Base-by-base conservation (phyloP, 1,284 basidiomycete genomes). In the Tilletia indica region DNA sequence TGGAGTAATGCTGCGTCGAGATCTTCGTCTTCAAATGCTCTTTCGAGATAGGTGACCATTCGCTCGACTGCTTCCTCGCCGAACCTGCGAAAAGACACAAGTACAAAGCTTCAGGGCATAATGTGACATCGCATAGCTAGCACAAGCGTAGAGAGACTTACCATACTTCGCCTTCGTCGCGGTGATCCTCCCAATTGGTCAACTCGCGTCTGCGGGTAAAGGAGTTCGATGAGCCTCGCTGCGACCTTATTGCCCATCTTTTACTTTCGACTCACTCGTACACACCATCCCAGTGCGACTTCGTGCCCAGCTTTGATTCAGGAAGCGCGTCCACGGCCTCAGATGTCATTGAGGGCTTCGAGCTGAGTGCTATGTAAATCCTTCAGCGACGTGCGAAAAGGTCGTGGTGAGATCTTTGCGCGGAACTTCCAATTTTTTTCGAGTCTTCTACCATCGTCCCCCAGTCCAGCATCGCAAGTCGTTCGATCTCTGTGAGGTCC, bases 81-180 rank as follows among this genome's bases (percentile, higher is more conserved):
- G 79, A 94, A 95, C 93, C 93, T 93, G 73, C 31, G 48, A 6
- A 68, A 21, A 8, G 21, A 48, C 5, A 6, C 3, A 49, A 54
- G 47, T 25, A 42, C 25, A 31, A 31, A 31, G 25, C 25, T 34
- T 42, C 14, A 19, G 42, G n/a, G n/a, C 49, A 16, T 56, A 25
- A 49, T 31, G 25, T 31, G 25, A 31, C 25, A 8, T 21, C 36
- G 66, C 51, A 56, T 21, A 6, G 68, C 6, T 6, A 21, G 34
- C 49, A 19, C 16, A 16, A 39, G 34, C 5, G 16, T n/a, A 14
- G 4, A 39, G 19, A 68, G 2, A 78, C 86, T 48, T 73, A 92
- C 93, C 93, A 95, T 36, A 93, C 87, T 85, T 95, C 93, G 49
- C 93, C 93, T 82, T 94, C 92, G 83, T 95, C 92, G 12, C 92